A percentile compares a stretch with the other conserved stretches of the same genome.
phyloP scores from a whole-genome alignment of 2,329 filamentous ascomycete species.

The Aspergillus clavatus region DNA sequence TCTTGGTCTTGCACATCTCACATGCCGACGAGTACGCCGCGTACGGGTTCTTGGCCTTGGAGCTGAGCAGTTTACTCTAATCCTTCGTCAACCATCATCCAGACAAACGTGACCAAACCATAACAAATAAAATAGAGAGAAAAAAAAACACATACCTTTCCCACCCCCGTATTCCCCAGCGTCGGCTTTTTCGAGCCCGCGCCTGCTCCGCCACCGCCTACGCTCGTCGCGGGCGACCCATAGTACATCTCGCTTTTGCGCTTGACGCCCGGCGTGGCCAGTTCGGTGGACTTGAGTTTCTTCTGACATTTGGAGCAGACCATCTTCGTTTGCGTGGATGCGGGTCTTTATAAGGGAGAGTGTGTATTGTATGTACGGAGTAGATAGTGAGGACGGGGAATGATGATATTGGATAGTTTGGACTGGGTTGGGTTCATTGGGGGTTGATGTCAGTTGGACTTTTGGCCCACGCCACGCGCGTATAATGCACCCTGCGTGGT shows the following conservation, averaged over 20 bases:
- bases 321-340: too few species aligned
- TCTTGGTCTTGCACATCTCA: slow-evolving; percentile 58
- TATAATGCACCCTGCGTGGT: neutral
- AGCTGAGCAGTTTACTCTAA: slow-evolving; percentile 61
- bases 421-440: slow-evolving; percentile 1
- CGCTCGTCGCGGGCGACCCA: slow-evolving; percentile 48
- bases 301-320: slow-evolving; percentile 63
- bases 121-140: neutral
- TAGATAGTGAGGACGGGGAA: too few species aligned
- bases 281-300: slow-evolving; percentile 54
- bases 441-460: neutral
- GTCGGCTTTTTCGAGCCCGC: slow-evolving; percentile 35
- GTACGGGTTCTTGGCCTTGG: slow-evolving; percentile 62
- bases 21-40: slow-evolving; percentile 60
- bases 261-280: slow-evolving; percentile 62
- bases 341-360: slow-evolving; percentile 13
- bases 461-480: neutral
- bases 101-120: neutral
- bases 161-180: slow-evolving; percentile 54
- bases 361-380: neutral
- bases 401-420: neutral
- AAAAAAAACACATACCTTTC: slow-evolving; percentile 47
- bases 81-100: too few species aligned
- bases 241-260: slow-evolving; percentile 64
- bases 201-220: slow-evolving; percentile 24